Base-by-base conservation (phyloP, 2,329 filamentous ascomycete genomes). In the Fusarium coicis region DNA sequence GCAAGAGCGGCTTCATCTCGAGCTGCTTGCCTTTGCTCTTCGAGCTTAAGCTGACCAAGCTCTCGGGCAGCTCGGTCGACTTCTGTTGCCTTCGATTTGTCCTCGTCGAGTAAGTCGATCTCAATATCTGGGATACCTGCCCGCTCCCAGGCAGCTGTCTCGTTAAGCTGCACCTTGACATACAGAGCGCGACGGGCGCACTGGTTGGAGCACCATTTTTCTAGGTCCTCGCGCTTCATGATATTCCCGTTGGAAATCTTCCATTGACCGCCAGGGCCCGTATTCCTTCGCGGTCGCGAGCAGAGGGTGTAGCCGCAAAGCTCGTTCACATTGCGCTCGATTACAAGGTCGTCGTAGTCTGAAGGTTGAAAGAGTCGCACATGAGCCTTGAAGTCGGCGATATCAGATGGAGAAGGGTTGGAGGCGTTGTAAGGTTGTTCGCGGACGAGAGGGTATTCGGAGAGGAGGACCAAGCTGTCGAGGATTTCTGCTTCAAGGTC, bases 271-370 rank as follows among this genome's bases (percentile, higher is more conserved):
- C 87, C 88, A 16, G 85, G 83, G 21, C 86, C 83, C 57, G 88
- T 85, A 37, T 86, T 85, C 37, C 87, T 85, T 43, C 90, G 91
- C n/a, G 89, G 86, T 21, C 87, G 87, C 2, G 89, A 83, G 81
- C 96, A 99, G 34, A 98, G 87, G 0, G 89, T 86, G 80, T 98
- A 98, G 4, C 95, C 96, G 83, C 96, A 99, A 26, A 89, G 87
- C 47, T 88, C 89, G 76, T 93, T 92, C 74, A 94, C 92, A 80
- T 97, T 97, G 77, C 96, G 93, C 85, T 99, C 96, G 73, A 93
- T 89, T 68, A 98, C 91, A 55, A 98, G 85, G 73, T 93, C 93
- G 79, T 97, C 94, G 84, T 97, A 97, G 84, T 99, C 96, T 59
- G 89, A 87, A 2, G 95, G 94, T 80, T 96, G 93, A 83, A 98